These are phyloP conservation scores for Metarhizium robertsii DNA, from an alignment of 2,329 filamentous ascomycete genomes.

Conservation along the genomic window DNA sequence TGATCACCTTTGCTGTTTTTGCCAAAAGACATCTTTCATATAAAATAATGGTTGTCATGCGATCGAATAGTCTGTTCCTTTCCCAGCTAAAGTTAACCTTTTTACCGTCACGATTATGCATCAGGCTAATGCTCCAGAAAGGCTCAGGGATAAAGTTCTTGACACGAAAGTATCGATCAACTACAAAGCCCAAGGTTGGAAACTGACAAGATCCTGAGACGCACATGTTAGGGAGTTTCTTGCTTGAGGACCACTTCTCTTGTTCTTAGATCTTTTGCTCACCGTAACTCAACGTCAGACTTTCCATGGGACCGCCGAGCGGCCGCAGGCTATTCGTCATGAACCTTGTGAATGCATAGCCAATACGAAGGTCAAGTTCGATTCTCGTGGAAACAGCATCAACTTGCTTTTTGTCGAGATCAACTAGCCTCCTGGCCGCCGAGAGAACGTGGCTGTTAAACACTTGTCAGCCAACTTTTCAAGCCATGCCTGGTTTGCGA, in stretches of 20 bases:
- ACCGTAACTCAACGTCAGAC: slow-evolving; percentile 74
- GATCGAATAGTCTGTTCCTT: slow-evolving; percentile 77
- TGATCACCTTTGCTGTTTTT: slow-evolving; percentile 68
- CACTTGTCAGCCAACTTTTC: slow-evolving; percentile 4
- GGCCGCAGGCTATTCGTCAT: slow-evolving; percentile 69
- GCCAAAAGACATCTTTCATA: slow-evolving; percentile 78
- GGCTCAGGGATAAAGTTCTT: slow-evolving; percentile 86
- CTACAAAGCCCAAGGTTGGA: slow-evolving; percentile 91
- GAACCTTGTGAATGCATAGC: slow-evolving; percentile 84
- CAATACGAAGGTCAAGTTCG: slow-evolving; percentile 86
- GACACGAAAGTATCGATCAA: slow-evolving; percentile 90
- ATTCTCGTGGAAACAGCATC: slow-evolving; percentile 83
- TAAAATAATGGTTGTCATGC: slow-evolving; percentile 68
- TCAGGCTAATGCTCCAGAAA: slow-evolving; percentile 88
- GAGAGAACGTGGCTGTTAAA: slow-evolving; percentile 66
- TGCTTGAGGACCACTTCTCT: neutral
- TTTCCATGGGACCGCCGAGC: slow-evolving; percentile 57
- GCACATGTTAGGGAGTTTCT: neutral
- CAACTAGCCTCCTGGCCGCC: slow-evolving; percentile 67
- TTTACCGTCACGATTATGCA: slow-evolving; percentile 66
- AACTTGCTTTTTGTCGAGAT: slow-evolving; percentile 77
- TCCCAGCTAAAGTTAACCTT: slow-evolving; percentile 80
- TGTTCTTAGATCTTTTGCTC: slow-evolving; percentile 13
- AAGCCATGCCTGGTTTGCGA: too few relatives aligned
- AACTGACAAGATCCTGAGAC: slow-evolving; percentile 79